A percentile compares a stretch with the other conserved stretches of the same genome.
Conservation (phyloP, 192 early-diverging fungal species). For the Coemansia sp. region DNA sequence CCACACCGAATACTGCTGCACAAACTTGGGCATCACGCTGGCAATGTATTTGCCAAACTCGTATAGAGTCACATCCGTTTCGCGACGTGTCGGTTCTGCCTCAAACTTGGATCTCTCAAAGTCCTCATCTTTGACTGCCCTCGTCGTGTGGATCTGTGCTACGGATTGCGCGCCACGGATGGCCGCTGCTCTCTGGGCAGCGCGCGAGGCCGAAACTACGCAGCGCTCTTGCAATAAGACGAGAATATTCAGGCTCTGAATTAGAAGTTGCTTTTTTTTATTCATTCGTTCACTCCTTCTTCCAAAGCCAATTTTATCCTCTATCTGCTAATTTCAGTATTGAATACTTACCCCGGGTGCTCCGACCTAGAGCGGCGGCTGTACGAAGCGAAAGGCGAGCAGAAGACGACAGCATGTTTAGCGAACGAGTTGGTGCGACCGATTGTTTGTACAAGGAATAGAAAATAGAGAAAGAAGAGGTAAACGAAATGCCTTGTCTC, state of each 20-base stretch:
- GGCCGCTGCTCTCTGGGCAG: neutral
- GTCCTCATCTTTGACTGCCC: conserved; percentile 25
- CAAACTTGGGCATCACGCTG: conserved; percentile 85
- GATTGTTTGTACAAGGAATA: too few species aligned
- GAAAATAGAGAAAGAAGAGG: neutral
- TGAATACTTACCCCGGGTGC: neutral
- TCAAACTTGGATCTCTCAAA: conserved; percentile 32
- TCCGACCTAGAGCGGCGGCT: neutral
- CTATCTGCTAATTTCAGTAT: neutral
- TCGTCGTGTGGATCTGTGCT: conserved; percentile 37
- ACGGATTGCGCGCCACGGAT: neutral
- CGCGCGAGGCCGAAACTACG: conserved; percentile 7
- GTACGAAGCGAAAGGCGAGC: neutral
- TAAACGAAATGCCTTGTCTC: neutral
- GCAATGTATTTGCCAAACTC: conserved; percentile 88
- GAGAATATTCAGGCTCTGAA: too few species aligned
- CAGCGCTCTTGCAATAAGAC: too few species aligned
- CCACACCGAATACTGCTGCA: conserved; percentile 96
- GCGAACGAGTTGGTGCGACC: too few species aligned
- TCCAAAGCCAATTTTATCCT: too few species aligned
- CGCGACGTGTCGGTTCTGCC: conserved; percentile 39
- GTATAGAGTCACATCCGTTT: conserved; percentile 55
- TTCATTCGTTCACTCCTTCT: too few species aligned
- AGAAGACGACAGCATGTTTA: neutral
- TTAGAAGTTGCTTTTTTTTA: neutral